Evolutionary conservation across 371 early-diverging fungal species (phyloP), one percentile per base, ranked within the genome.

Genomic region (Nosema granulosis): DNA sequence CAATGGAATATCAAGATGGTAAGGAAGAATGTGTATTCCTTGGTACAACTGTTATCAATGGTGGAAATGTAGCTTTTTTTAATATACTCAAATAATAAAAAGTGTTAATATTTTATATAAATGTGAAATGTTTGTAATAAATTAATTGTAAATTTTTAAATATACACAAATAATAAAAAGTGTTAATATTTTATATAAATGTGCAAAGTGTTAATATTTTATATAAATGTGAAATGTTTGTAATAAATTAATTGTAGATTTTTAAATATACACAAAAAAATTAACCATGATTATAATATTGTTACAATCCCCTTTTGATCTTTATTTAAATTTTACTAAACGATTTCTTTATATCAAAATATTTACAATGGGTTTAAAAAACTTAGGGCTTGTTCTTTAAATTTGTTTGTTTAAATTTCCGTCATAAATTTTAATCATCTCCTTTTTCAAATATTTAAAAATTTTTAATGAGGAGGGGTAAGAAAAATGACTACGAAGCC

Each of bases 11-110:
- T n/a, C 9, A 18, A 0, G 67, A 67, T 18, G 67, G 50, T 29
- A n/a, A 13, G 13, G 54, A 54, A 37, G 26, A 35, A 29, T 28
- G 54, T n/a, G 22, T 52, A 12, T 67, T 26, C 31, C 31, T 67
- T 26, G 74, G 66, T 34, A 57, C 63, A 28, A 50, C 65, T 0
- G 22, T 73, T 26, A 65, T 73, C 28, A 73, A 73, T 54, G 74
- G 74, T 49, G 58, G 51, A 16, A 73, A 62, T 26, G 54, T 73
- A 3, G 43, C 56, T 11, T 65, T 49, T 20, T 65, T 62, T 65
- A 56, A 73, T 54, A 38, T 73, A 20, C 9, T 38, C 9, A 31
- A 68, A 68, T 29, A 43, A 9, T 49, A 51, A 67, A 6, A 16
- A 43, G 18, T 43, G 18, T 11, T 43, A 43, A 6, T 43, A 43